A percentile compares a stretch with the other conserved stretches of the same genome.
phyloP scores from a whole-genome alignment of 768 basidiomycete species.

The Podaxis sp. region DNA sequence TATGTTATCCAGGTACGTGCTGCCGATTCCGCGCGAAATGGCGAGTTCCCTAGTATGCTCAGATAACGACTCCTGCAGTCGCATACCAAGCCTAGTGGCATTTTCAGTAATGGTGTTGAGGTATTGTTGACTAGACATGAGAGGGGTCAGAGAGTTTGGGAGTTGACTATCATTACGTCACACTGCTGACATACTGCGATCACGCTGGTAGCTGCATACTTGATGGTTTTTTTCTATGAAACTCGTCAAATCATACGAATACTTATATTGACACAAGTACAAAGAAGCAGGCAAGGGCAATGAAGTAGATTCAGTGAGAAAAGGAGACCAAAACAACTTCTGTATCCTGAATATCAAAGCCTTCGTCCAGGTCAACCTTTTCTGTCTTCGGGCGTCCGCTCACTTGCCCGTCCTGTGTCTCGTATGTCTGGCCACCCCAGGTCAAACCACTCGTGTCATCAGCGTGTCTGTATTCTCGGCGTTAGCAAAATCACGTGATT shows the following conservation, averaged over 20 bases:
- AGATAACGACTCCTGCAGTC: slow-evolving; percentile 78
- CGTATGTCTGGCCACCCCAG: slow-evolving; percentile 58
- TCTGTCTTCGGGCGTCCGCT: slow-evolving; percentile 30
- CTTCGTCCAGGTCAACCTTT: slow-evolving; percentile 23
- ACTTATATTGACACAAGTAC: not conserved
- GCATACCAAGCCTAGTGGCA: slow-evolving; percentile 77
- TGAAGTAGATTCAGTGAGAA: not conserved
- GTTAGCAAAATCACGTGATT: not conserved
- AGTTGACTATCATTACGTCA: slow-evolving; percentile 7
- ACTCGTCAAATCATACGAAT: not conserved
- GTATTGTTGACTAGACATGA: slow-evolving; percentile 40
- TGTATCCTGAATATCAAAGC: slow-evolving; percentile 43
- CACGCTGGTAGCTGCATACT: not conserved
- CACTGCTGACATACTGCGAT: not conserved
- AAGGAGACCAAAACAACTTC: slow-evolving; percentile 43
- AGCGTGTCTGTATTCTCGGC: slow-evolving; percentile 31
- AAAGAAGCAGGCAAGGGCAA: not conserved
- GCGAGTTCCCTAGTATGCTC: slow-evolving; percentile 75
- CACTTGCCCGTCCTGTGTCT: slow-evolving; percentile 40
- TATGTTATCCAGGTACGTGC: slow-evolving; percentile 60
- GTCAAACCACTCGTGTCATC: slow-evolving; percentile 46
- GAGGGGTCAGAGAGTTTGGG: not conserved
- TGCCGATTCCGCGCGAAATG: slow-evolving; percentile 48
- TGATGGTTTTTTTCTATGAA: not conserved
- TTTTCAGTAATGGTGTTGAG: slow-evolving; percentile 67